Conservation (phyloP, 2,329 filamentous ascomycete genomes). For the Scopulariopsis brevicaulis region DNA sequence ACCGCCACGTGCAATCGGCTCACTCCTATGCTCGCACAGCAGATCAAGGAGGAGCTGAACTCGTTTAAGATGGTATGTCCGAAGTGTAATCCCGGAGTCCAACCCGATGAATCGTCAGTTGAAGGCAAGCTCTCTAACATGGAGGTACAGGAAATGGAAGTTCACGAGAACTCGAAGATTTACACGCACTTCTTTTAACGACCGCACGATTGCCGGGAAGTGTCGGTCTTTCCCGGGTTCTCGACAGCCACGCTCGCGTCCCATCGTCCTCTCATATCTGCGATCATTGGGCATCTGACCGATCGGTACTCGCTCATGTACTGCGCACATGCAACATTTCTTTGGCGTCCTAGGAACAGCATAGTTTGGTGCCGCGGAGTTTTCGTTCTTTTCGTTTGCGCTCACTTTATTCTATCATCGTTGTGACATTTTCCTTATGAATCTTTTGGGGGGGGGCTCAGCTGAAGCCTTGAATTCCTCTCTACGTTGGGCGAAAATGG, state of each 20-base stretch:
- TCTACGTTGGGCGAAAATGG: constrained; percentile 7
- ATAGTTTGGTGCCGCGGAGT: constrained; percentile 49
- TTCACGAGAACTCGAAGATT: constrained; percentile 96
- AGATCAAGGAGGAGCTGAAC: constrained; percentile 99
- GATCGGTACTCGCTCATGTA: neutral
- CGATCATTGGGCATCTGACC: neutral
- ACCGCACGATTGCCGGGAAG: constrained; percentile 17
- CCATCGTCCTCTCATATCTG: neutral
- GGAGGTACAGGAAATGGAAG: constrained; percentile 85
- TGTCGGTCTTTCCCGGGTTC: neutral
- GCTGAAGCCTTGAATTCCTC: neutral
- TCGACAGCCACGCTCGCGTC: neutral
- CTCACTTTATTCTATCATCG: constrained; percentile 11
- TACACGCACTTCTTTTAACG: constrained; percentile 99
- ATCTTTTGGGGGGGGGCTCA: neutral
- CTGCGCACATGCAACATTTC: constrained; percentile 6
- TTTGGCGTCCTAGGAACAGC: constrained; percentile 28
- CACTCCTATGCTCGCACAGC: constrained; percentile 92
- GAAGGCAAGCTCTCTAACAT: constrained; percentile 21
- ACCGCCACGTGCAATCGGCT: constrained; percentile 96
- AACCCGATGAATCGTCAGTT: neutral
- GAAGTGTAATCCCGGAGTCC: neutral
- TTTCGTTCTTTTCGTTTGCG: constrained; percentile 17
- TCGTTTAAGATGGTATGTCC: constrained; percentile 78
- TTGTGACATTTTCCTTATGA: neutral